A percentile compares a stretch with the other conserved stretches of the same genome.
Evolutionary conservation across 192 early-diverging fungal species (phyloP).

Genomic region (Coemansia interrupta): DNA sequence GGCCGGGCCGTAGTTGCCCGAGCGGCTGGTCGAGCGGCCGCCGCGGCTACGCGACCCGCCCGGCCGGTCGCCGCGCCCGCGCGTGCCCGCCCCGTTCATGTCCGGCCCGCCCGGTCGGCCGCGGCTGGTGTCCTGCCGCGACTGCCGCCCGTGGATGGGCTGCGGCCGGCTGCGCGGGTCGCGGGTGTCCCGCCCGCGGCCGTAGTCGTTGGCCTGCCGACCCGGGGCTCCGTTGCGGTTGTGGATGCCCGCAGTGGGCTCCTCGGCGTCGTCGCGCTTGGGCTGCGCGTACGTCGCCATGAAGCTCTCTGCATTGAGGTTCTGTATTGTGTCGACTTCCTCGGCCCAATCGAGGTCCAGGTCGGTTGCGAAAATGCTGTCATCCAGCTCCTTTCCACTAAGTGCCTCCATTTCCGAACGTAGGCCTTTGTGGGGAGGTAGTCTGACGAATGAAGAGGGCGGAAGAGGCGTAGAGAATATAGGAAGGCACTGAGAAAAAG

Average conservation of each 20-base stretch:
- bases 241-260: no score
- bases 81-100: not conserved
- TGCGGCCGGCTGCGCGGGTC: not conserved
- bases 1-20: slow-evolving; percentile 8
- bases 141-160: not conserved
- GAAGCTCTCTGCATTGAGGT: slow-evolving; percentile 14
- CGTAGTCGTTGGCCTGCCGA: not conserved
- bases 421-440: no score
- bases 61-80: not conserved
- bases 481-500: no score
- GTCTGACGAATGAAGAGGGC: not conserved
- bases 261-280: not conserved
- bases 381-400: slow-evolving; percentile 43
- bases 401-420: slow-evolving; percentile 40
- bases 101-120: not conserved
- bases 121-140: not conserved
- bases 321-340: slow-evolving; percentile 30
- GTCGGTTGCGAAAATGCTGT: slow-evolving; percentile 50
- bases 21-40: slow-evolving; percentile 36
- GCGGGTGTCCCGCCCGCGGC: slow-evolving; percentile 7
- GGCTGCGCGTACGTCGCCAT: not conserved
- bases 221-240: no score
- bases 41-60: slow-evolving; percentile 13
- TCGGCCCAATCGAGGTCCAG: slow-evolving; percentile 51
- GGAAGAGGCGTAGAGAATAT: not conserved